These are phyloP conservation scores for Euphorbia schlechtendalii DNA, from an alignment of 441 rosid genomes.

Conservation along the genomic window DNA sequence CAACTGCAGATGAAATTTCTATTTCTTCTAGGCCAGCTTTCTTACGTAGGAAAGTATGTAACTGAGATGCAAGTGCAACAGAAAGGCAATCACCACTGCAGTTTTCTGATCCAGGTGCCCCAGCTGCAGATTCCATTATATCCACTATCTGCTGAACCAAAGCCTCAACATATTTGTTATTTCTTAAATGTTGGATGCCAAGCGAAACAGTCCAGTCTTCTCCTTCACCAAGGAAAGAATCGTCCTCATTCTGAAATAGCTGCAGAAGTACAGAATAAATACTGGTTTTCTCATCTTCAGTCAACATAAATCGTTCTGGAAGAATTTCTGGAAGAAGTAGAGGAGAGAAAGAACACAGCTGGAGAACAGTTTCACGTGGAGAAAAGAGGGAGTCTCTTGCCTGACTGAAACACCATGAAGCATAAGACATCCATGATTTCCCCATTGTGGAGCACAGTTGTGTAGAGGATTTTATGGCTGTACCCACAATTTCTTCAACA, in stretches of 20 bases:
- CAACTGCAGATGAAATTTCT: constrained; percentile 40
- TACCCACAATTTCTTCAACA: constrained; percentile 75
- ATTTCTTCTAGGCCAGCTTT: constrained; percentile 42
- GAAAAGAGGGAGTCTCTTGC: constrained; percentile 51
- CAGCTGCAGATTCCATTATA: constrained; percentile 73
- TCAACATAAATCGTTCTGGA: constrained; percentile 66
- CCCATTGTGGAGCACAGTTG: constrained; percentile 88
- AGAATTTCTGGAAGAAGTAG: constrained; percentile 54
- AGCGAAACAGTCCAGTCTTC: constrained; percentile 27
- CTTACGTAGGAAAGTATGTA: constrained; percentile 38
- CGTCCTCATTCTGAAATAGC: constrained; percentile 37
- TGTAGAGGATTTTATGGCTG: constrained; percentile 75
- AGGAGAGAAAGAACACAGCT: constrained; percentile 54
- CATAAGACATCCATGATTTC: constrained; percentile 97
- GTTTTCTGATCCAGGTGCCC: constrained; percentile 65
- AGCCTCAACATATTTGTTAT: constrained; percentile 27
- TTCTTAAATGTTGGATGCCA: constrained; percentile 36
- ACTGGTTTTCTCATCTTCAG: constrained; percentile 57
- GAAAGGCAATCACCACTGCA: constrained; percentile 55
- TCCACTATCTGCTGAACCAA: constrained; percentile 55
- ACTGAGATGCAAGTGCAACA: constrained; percentile 57
- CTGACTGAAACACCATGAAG: constrained; percentile 91
- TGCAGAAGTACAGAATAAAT: constrained; percentile 45
- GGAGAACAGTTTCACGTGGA: constrained; percentile 39
- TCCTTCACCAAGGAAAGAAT: constrained; percentile 27